A percentile compares a stretch with the other conserved stretches of the same genome.
Conservation (phyloP, 768 basidiomycete species). For the Phlebiopsis gigantea region DNA sequence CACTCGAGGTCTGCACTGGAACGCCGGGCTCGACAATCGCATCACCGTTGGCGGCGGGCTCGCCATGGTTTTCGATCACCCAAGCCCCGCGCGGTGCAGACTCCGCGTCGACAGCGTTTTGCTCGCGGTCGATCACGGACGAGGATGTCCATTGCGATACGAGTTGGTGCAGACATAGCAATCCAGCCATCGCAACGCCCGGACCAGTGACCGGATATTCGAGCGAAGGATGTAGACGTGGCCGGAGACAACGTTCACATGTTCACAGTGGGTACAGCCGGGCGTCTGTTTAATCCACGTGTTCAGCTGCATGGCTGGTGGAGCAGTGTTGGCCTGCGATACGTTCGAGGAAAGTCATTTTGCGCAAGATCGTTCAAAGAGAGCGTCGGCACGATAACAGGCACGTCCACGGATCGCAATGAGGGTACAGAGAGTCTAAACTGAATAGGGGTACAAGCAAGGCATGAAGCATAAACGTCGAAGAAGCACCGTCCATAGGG, state of each 20-base stretch:
- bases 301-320: no score
- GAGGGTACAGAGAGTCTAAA: not conserved
- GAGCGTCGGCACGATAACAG: not conserved
- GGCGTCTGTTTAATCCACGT: no score
- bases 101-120: not conserved
- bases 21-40: not conserved
- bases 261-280: not conserved
- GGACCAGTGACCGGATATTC: not conserved
- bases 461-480: not conserved
- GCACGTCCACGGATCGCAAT: not conserved
- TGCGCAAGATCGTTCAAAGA: not conserved
- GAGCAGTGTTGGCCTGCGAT: not conserved
- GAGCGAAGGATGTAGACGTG: not conserved
- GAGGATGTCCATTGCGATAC: no score
- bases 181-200: not conserved
- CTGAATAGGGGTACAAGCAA: not conserved
- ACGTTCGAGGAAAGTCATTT: not conserved
- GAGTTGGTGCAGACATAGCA: no score
- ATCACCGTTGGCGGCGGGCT: not conserved
- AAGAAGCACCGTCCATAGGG: not conserved
- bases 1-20: slow-evolving; percentile 1
- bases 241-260: not conserved
- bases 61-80: not conserved
- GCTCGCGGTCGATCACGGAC: not conserved
- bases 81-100: not conserved